These are phyloP conservation scores for Eucalyptus victrix DNA, from an alignment of 345 rosid species.

Conservation along the genomic window DNA sequence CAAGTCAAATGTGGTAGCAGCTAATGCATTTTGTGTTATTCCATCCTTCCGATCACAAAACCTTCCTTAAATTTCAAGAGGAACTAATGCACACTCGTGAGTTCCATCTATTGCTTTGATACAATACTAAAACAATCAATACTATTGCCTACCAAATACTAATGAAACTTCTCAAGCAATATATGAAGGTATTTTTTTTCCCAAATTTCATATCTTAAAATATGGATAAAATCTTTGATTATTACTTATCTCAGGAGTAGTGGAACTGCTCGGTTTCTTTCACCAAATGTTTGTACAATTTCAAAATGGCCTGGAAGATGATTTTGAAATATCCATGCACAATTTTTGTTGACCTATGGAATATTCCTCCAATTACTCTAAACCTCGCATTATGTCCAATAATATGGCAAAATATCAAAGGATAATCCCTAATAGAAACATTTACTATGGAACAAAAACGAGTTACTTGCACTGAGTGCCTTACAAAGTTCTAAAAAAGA, in stretches of 20 bases:
- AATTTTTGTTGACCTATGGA: background rate
- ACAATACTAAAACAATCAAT: background rate
- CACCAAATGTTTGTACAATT: background rate
- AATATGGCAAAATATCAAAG: background rate
- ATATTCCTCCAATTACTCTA: background rate
- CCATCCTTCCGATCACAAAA: background rate
- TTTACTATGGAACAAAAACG: rapidly evolving
- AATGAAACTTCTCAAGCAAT: background rate
- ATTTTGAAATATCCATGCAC: background rate
- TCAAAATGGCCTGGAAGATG: background rate
- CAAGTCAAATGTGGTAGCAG: background rate
- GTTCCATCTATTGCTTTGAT: background rate
- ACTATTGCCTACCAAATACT: background rate
- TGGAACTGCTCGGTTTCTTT: background rate
- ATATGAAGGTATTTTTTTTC: too few species aligned
- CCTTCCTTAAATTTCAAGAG: background rate
- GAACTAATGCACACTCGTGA: background rate
- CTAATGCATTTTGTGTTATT: too few species aligned
- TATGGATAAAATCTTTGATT: background rate
- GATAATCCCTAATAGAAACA: background rate
- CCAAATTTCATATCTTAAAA: background rate
- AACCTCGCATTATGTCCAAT: background rate
- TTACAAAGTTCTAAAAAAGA: background rate
- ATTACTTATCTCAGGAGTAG: background rate
- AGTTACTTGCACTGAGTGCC: background rate